Percentiles rank a stretch among this genome's conserved stretches.
These are phyloP conservation scores for Eucalyptus microcorys DNA, from an alignment of 345 rosid species.

Conservation along the genomic window DNA sequence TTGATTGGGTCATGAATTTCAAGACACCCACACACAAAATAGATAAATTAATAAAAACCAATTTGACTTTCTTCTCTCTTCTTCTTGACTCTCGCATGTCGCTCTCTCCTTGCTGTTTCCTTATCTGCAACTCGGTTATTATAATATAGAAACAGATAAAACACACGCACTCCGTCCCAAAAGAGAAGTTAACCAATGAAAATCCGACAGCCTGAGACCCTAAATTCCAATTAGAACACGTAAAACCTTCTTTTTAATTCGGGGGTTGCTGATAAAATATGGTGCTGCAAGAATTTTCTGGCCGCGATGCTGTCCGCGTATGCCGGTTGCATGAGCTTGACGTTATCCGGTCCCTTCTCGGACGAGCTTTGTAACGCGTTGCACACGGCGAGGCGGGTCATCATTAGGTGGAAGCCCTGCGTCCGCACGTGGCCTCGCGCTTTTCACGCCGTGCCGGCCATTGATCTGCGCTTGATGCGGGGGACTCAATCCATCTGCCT, in stretches of 20 bases:
- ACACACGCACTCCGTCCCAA: background rate
- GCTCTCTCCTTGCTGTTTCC: fast-evolving
- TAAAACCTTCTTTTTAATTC: background rate
- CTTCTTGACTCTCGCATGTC: background rate
- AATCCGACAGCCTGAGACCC: background rate
- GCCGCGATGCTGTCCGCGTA: background rate
- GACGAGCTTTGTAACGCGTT: background rate
- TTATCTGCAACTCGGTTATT: background rate
- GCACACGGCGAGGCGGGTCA: background rate
- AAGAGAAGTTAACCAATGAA: background rate
- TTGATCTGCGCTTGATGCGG: background rate
- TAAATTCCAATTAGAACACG: background rate
- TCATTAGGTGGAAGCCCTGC: background rate
- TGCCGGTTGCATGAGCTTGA: background rate
- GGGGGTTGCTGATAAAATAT: background rate
- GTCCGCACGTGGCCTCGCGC: background rate
- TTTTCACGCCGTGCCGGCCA: background rate
- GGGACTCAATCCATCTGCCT: background rate
- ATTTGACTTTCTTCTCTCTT: background rate
- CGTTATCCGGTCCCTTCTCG: background rate
- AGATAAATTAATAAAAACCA: background rate
- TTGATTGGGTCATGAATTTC: background rate
- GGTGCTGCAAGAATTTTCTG: background rate
- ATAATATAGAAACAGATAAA: background rate
- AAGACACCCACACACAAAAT: background rate